Conservation (phyloP, 441 rosid genomes). For the Erodium trifolium region DNA sequence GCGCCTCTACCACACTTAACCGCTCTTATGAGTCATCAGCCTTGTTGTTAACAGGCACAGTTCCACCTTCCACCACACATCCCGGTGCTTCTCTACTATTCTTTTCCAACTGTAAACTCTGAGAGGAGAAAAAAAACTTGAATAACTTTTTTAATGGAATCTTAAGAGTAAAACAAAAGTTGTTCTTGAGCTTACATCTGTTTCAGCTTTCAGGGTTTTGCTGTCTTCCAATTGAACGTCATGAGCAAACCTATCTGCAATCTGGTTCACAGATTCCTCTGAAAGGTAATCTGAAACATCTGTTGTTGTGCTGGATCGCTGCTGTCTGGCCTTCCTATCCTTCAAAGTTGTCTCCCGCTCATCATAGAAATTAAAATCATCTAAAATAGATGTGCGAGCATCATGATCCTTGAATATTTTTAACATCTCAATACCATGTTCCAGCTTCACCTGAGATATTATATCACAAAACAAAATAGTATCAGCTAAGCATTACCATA, state of each 20-base stretch:
- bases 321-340: slow-evolving; percentile 43
- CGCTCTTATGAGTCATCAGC: not conserved
- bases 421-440: slow-evolving; percentile 69
- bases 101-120: not conserved
- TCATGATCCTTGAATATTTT: slow-evolving; percentile 59
- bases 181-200: slow-evolving; percentile 8
- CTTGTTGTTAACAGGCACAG: not conserved
- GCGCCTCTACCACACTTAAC: not conserved
- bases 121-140: not conserved
- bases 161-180: not conserved
- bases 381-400: slow-evolving; percentile 48
- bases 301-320: not conserved
- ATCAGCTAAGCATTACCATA: slow-evolving; percentile 9
- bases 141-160: not conserved
- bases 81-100: not conserved
- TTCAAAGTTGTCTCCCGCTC: slow-evolving; percentile 46
- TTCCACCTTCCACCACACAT: not conserved
- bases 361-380: slow-evolving; percentile 64
- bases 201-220: slow-evolving; percentile 14
- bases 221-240: slow-evolving; percentile 17
- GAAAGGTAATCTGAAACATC: slow-evolving; percentile 15
- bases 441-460: slow-evolving; percentile 55
- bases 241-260: slow-evolving; percentile 15
- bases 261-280: slow-evolving; percentile 15
- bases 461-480: slow-evolving; percentile 6